Evolutionary conservation across 2,329 filamentous ascomycete genomes (phyloP).

Genomic region (Cordyceps pruinosa): DNA sequence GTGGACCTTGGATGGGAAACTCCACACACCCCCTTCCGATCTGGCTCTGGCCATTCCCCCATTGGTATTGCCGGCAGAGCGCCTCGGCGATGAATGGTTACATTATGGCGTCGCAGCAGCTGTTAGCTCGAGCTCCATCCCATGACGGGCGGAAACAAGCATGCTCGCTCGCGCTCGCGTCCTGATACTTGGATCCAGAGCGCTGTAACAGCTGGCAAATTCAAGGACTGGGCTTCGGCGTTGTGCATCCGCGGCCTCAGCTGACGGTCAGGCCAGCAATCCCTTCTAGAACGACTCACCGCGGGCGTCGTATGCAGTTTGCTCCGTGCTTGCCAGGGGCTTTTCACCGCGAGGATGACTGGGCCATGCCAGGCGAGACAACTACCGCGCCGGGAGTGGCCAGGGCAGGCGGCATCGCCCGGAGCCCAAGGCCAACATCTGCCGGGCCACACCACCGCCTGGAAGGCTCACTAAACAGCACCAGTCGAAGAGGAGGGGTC

Average conservation of each 20-base stretch:
- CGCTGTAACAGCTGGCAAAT: not conserved
- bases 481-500: no score
- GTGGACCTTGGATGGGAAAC: not conserved
- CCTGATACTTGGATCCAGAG: not conserved
- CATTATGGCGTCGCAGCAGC: not conserved
- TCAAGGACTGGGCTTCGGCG: not conserved
- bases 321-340: not conserved
- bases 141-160: not conserved
- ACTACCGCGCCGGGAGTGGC: not conserved
- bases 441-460: slow-evolving; percentile 2
- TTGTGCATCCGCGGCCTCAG: no score
- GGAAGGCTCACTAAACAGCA: no score
- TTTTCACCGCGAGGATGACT: not conserved
- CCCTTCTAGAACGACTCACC: not conserved
- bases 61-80: slow-evolving; percentile 4
- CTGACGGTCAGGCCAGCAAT: no score
- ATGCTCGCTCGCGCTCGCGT: not conserved
- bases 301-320: not conserved
- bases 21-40: slow-evolving; percentile 4
- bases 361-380: not conserved
- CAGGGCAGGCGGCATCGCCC: not conserved
- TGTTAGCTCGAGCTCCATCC: not conserved
- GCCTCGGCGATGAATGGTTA: slow-evolving; percentile 11
- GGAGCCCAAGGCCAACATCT: not conserved
- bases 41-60: not conserved